Base-by-base conservation (phyloP, 176 grass and related monocot genomes). In the Alloteropsis semialata region DNA sequence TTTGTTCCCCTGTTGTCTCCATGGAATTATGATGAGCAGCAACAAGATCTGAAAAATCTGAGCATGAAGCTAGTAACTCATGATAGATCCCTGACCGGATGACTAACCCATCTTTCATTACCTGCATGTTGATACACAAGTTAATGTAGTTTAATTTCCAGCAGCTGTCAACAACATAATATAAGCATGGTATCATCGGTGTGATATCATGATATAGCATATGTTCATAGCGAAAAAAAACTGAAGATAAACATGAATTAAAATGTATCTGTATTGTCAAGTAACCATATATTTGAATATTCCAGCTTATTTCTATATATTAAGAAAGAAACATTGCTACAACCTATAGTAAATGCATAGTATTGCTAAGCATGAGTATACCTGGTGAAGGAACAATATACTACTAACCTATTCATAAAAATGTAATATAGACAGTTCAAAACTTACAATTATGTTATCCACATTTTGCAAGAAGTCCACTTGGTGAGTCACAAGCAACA, bases 1-100 rank as follows among this genome's bases (percentile, higher is more conserved):
- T 76, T 67, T 91, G 65, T 49, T 68, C 82, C 49, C 92, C 96
- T 81, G 77, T 17, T 11, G 89, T 87, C 37, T 93, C 96, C 87
- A 91, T 98, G n/a, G 96, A 95, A 89, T 90, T 98, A 59, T 95
- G 84, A 78, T 98, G 96, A 84, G 96, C 96, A 70, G 79, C 56
- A 78, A 95, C 92, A 74, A 98, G 90, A 65, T 67, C 90, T 37
- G 87, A 78, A 76, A 98, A 98, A 50, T 98, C 90, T 18, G 88
- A 48, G 36, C 88, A 89, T 34, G 75, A 43, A 74, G 71, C 28
- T 72, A 95, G 75, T 54, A 98, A 77, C 59, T 95, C 87, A n/a
- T 25, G 39, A 30, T 98, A 98, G 70, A 84, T 70, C 22, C 90
- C 95, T 38, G 90, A 95, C 39, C 93, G 90, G 51, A 90, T 88